A percentile compares a stretch with the other conserved stretches of the same genome.
These are phyloP conservation scores for Quercus rubra DNA, from an alignment of 306 rosid genomes.

Conservation along the genomic window DNA sequence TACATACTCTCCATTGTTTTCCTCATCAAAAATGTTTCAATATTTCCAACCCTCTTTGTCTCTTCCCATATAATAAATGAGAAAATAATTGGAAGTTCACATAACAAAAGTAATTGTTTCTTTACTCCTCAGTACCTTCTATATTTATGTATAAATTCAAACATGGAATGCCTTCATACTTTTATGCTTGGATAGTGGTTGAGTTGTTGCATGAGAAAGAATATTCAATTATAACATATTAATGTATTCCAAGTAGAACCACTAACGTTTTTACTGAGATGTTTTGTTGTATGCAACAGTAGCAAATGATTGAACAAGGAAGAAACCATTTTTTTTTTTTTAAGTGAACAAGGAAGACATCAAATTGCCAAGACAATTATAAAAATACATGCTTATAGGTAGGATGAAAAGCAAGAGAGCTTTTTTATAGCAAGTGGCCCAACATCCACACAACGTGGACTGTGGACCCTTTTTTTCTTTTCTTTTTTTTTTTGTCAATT, in stretches of 20 bases:
- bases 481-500: neutral
- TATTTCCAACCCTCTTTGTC: neutral
- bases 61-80: neutral
- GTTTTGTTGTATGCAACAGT: neutral
- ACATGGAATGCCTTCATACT: neutral
- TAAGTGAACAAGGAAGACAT: neutral
- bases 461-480: too few relatives aligned
- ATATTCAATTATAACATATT: neutral
- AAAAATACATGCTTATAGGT: neutral
- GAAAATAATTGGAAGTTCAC: neutral
- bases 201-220: neutral
- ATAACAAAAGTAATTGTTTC: neutral
- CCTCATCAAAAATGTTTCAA: neutral
- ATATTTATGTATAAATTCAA: neutral
- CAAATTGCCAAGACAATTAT: neutral
- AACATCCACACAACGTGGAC: neutral
- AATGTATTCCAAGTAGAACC: neutral
- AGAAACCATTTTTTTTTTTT: neutral
- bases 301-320: neutral
- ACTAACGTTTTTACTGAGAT: neutral
- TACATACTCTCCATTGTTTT: neutral
- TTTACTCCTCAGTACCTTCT: neutral
- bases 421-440: neutral
- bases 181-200: neutral
- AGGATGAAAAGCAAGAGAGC: neutral